Evolutionary conservation across 2,329 filamentous ascomycete genomes (phyloP).

Genomic region (Geosmithia morbida): DNA sequence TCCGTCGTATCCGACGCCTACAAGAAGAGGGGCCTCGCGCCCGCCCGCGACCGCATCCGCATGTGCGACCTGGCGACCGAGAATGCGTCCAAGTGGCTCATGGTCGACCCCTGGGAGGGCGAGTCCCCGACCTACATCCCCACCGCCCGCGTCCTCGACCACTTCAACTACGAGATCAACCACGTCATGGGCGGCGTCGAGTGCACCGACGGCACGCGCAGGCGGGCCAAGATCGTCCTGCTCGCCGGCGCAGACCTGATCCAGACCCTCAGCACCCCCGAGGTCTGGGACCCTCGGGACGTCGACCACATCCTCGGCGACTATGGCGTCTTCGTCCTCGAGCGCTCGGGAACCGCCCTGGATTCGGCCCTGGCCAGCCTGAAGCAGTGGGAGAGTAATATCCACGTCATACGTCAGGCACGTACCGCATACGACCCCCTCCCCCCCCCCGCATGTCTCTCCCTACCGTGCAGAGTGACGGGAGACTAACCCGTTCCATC

Average conservation of each 20-base stretch:
- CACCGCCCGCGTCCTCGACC: constrained; percentile 72
- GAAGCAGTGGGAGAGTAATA: constrained; percentile 70
- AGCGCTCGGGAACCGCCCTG: constrained; percentile 75
- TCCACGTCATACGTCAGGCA: constrained; percentile 61
- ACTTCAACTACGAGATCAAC: constrained; percentile 79
- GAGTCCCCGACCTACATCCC: constrained; percentile 67
- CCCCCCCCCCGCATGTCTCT: neutral
- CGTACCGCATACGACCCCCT: constrained; percentile 2
- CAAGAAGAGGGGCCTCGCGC: constrained; percentile 25
- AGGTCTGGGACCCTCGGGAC: constrained; percentile 69
- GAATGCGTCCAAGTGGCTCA: constrained; percentile 57
- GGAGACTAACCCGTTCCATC: constrained; percentile 10
- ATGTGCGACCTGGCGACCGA: constrained; percentile 79
- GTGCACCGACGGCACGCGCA: constrained; percentile 47
- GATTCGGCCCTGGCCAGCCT: constrained; percentile 75
- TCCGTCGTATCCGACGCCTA: constrained; percentile 20
- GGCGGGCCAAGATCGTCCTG: constrained; percentile 53
- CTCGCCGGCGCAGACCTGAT: constrained; percentile 62
- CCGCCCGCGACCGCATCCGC: constrained; percentile 18
- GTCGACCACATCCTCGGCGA: constrained; percentile 69
- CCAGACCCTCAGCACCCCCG: constrained; percentile 52
- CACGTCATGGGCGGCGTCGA: constrained; percentile 61
- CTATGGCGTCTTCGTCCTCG: constrained; percentile 67
- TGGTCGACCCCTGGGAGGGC: constrained; percentile 68
- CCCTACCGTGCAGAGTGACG: neutral